A percentile compares a stretch with the other conserved stretches of the same genome.
phyloP scores from a whole-genome alignment of 2,329 filamentous ascomycete genomes.

The Aureobasidium sp. region DNA sequence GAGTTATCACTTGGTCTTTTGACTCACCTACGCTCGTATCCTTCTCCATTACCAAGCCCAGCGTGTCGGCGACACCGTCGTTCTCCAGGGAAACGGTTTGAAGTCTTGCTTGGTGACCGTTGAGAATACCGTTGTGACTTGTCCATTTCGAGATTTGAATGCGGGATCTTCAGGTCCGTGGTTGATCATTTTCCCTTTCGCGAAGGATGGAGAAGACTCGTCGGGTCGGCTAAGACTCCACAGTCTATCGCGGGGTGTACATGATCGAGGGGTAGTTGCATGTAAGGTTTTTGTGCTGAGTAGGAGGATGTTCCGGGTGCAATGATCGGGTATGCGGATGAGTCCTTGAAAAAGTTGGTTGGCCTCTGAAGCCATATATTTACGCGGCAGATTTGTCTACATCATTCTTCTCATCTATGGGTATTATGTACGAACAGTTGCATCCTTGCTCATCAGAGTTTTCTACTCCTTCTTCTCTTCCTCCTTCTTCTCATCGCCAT shows the following conservation, averaged over 20 bases:
- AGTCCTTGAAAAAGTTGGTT: too few relatives aligned
- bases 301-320: too few relatives aligned
- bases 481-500: conserved; percentile 1
- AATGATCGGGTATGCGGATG: too few relatives aligned
- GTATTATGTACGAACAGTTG: background rate
- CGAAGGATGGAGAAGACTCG: too few relatives aligned
- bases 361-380: too few relatives aligned
- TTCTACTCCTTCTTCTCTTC: conserved; percentile 5
- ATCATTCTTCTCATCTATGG: background rate
- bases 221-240: too few relatives aligned
- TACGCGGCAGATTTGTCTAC: background rate
- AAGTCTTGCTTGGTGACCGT: background rate
- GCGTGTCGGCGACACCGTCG: background rate
- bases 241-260: background rate
- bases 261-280: background rate
- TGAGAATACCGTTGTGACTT: background rate
- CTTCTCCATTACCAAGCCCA: background rate
- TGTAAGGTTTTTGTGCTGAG: background rate
- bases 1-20: background rate
- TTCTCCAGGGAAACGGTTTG: background rate
- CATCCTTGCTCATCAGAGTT: background rate
- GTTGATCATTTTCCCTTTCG: conserved; percentile 11
- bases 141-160: background rate
- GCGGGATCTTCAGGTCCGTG: background rate
- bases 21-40: background rate